These are phyloP conservation scores for Candida nanaspora DNA, from an alignment of 805 yeast genomes.

Conservation along the genomic window DNA sequence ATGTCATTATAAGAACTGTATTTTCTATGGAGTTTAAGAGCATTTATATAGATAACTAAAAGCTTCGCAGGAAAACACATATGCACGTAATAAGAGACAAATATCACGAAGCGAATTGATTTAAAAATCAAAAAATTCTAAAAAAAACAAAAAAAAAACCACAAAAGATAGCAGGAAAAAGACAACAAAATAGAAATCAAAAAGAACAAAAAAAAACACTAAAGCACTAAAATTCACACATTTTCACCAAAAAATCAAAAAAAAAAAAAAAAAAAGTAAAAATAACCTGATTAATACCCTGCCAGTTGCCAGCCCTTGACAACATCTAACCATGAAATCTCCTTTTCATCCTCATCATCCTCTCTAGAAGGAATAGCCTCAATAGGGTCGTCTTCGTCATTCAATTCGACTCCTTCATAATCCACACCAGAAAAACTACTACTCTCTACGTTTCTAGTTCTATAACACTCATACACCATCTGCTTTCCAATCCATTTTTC, in stretches of 20 bases:
- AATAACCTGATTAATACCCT: slow-evolving; percentile 9
- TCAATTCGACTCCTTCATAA: slow-evolving; percentile 1
- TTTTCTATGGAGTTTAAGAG: too few relatives aligned
- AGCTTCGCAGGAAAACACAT: too few relatives aligned
- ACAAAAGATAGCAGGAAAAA: too few relatives aligned
- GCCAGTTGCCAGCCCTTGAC: slow-evolving; percentile 45
- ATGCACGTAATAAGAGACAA: too few relatives aligned
- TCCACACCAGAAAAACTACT: slow-evolving; percentile 4
- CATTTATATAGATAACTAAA: too few relatives aligned
- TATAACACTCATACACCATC: slow-evolving; percentile 44
- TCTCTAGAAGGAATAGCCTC: slow-evolving; percentile 3
- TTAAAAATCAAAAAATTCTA: too few relatives aligned
- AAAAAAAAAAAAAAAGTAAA: background rate
- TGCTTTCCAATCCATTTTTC: slow-evolving; percentile 52
- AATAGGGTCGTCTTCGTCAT: background rate
- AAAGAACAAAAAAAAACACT: background rate
- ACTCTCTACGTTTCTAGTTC: slow-evolving; percentile 30
- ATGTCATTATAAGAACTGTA: too few relatives aligned
- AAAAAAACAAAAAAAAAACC: too few relatives aligned
- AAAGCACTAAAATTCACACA: too few relatives aligned
- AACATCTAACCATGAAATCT: slow-evolving; percentile 45
- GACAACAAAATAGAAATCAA: too few relatives aligned
- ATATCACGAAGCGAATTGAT: too few relatives aligned
- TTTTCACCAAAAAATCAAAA: background rate
- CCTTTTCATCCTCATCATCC: slow-evolving; percentile 20